Base-by-base conservation (phyloP, 306 rosid species). In the Citrullus amarus region DNA sequence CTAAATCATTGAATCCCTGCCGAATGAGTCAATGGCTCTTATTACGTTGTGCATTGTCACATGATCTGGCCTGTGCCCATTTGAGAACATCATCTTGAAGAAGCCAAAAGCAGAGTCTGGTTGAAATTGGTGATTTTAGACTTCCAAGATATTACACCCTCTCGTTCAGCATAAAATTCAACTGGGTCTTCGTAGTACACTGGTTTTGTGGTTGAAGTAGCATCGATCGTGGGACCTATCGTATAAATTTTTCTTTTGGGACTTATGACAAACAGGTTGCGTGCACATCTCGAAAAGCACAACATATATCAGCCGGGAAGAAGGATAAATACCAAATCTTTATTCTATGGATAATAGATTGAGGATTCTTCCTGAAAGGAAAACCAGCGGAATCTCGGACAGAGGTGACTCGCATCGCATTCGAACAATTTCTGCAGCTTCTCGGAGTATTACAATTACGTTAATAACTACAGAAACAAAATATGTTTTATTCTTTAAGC, bases 61-160 rank as follows among this genome's bases (percentile, higher is more conserved):
- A 32, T 28, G 6, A 67, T 76, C 76, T 15, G 84, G 84, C n/a
- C 54, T 76, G 6, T 56, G 32, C 25, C 56, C 84, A 75, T 76
- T 54, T n/a, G 46, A 41, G 39, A 81, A 41, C 84, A 76, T 81
- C 68, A 7, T 55, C 56, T 55, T 66, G 59, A 66, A 81, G 38
- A 75, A 22, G 48, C 39, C 71, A 54, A 76, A 20, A 38, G 77
- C 80, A 22, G 71, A 44, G 2, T 81, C 66, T 32, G 84, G 77
- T 70, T 51, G 73, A 53, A 39, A 55, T 59, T 41, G 7, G 80
- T 75, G 58, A 81, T 75, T 50, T 65, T 76, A 18, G 56, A 76
- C 36, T 70, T 75, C 77, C 80, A 76, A 30, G 71, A 55, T 5
- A 66, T 56, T 30, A 72, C 70, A 28, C 66, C 32, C 32, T 76